Base-by-base conservation (phyloP, 2,329 filamentous ascomycete species). In the Phialophora tarda region DNA sequence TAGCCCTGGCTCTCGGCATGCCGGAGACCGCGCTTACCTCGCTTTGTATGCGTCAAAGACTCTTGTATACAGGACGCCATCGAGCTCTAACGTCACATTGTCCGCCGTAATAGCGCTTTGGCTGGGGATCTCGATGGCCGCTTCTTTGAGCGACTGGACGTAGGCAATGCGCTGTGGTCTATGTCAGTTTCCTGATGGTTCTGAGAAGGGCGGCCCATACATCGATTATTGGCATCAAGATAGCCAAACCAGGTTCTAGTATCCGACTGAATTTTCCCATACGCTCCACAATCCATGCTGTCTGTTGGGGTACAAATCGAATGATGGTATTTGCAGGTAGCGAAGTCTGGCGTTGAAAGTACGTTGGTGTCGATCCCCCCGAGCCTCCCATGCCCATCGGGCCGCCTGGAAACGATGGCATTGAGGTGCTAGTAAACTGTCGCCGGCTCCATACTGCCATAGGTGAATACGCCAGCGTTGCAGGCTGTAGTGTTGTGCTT, bases 41-140 rank as follows among this genome's bases (percentile, higher is more conserved):
- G 95, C 95, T 82, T 98, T 99, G 81, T 97, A 99, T 11, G 95
- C 94, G 79, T 99, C 95, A 77, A 98, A 97, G 1, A 99, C 93
- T 65, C 95, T 85, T 5, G 95, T 99, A 78, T 96, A 99, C 59
- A 99, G 82, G 47, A 99, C 92, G 72, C 95, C 95, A 77, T 99
- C 95, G 44, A 99, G 86, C 79, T 98, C 95, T 68, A 99, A 82
- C 2, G 95, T 99, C 34, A 99, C 95, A 74, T 99, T 99, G 83
- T 99, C 95, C 63, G 95, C 94, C 1, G 95, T 99, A 77, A 99
- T 99, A 74, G 95, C 95, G 78, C 91, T 96, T 82, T 99, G 95
- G 74, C 91, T 96, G 2, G 95, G 95, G 65, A 99, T 99, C 82
- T 99, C 95, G 76, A 98, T 91, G 30, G 95, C 95, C 57, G 88